Percentiles rank a stretch among this genome's conserved stretches.
These are phyloP conservation scores for Pseudozyma hubeiensis DNA, from an alignment of 1,284 basidiomycete species.

Conservation along the genomic window DNA sequence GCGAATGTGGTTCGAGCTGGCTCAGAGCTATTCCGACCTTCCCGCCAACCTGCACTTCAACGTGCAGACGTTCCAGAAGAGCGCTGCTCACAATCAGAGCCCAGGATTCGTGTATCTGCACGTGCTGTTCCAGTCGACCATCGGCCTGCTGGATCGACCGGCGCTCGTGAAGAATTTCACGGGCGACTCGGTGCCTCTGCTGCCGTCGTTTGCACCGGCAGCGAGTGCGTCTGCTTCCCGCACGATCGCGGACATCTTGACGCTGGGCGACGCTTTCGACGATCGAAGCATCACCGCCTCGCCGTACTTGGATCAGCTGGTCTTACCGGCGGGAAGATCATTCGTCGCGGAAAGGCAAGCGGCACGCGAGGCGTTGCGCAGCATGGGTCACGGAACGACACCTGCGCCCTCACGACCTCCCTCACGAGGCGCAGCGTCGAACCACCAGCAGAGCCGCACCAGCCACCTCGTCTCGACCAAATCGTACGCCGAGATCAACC, in stretches of 20 bases:
- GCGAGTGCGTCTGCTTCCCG: slow-evolving; percentile 51
- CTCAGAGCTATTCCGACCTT: slow-evolving; percentile 53
- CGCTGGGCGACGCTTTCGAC: slow-evolving; percentile 51
- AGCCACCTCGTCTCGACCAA: slow-evolving; percentile 42
- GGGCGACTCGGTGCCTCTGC: slow-evolving; percentile 32
- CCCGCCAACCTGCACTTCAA: slow-evolving; percentile 55
- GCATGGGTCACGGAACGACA: slow-evolving; percentile 50
- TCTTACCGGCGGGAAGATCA: slow-evolving; percentile 53
- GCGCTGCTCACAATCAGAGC: slow-evolving; percentile 52
- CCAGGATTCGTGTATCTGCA: slow-evolving; percentile 58
- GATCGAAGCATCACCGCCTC: slow-evolving; percentile 46
- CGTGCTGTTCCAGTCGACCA: slow-evolving; percentile 60
- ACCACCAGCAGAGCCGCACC: slow-evolving; percentile 27
- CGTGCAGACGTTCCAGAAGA: slow-evolving; percentile 57
- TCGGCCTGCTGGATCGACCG: slow-evolving; percentile 56
- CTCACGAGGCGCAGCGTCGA: slow-evolving; percentile 19
- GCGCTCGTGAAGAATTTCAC: slow-evolving; percentile 54
- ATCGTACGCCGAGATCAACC: slow-evolving; percentile 54
- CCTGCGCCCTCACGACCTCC: slow-evolving; percentile 40
- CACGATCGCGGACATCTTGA: slow-evolving; percentile 58
- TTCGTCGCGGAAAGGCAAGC: slow-evolving; percentile 56
- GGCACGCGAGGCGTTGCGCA: slow-evolving; percentile 44
- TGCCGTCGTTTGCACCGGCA: slow-evolving; percentile 45
- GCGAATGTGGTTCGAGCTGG: slow-evolving; percentile 57
- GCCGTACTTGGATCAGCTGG: slow-evolving; percentile 59